Evolutionary conservation across 2,329 filamentous ascomycete genomes (phyloP), one percentile per base, ranked within the genome.

Genomic region (Ustilaginoidea virens): DNA sequence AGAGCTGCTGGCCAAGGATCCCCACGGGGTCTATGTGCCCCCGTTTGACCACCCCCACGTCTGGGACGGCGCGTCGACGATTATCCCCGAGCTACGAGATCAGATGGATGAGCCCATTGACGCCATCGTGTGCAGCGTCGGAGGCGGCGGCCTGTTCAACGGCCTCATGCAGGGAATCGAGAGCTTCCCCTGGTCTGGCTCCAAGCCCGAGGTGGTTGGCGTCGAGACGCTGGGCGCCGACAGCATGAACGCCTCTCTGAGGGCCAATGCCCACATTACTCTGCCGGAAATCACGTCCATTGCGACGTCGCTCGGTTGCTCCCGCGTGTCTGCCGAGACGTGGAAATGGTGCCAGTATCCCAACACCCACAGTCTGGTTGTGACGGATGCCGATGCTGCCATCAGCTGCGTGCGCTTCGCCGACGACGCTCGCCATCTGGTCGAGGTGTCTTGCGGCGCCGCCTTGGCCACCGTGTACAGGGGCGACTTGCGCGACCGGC

Each of bases 371-470:
- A 56, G 52, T 36, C 32, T 53, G 6, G 49, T 55, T 28, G 51
- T 58, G 15, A 43, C 45, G 4, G 55, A 58, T 28, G 74, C 72
- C 4, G 80, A 90, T 44, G 86, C 87, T 0, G 82, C 80, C 13
- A 69, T 75, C 53, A 85, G 75, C 3, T 80, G 77, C 30, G 73
- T 78, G 43, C 62, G 70, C 15, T 74, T 94, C 36, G 76, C 81
- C 7, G 80, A 94, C 39, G 83, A 92, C 35, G 80, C 86, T 41
- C 60, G 79, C 16, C 56, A 87, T 32, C 59, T 93, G 33, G 81
- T 93, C 3, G 87, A 96, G 57, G 61, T 78, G 20, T 74, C 85
- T 0, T 94, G 87, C 48, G 85, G 86, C 1, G 83, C 87, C 5
- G 79, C 77, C 29, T 54, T 92, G 9, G 81, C 77, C 1, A 49